Conservation (phyloP, 257 asterid species). For the Solanum bulbocastanum region DNA sequence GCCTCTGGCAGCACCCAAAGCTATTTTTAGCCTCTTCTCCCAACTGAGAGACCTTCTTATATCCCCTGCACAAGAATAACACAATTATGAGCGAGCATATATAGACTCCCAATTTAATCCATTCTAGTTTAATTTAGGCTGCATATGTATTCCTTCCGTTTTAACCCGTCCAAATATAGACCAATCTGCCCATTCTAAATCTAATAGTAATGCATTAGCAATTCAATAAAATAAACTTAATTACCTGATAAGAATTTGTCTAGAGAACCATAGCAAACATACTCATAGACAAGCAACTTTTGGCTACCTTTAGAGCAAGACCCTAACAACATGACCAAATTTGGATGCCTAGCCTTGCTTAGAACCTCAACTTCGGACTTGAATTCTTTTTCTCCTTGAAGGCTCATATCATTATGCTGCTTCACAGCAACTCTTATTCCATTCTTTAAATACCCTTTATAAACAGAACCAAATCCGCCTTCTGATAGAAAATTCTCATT, state of each 20-base stretch:
- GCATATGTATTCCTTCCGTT: not conserved
- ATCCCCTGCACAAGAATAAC: constrained; percentile 21
- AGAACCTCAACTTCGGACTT: constrained; percentile 52
- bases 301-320: constrained; percentile 48
- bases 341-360: constrained; percentile 58
- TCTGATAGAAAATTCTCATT: constrained; percentile 36
- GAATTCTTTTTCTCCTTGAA: constrained; percentile 70
- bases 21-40: constrained; percentile 61
- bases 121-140: not conserved
- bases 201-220: not conserved
- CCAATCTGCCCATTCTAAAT: not conserved
- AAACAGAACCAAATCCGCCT: constrained; percentile 71
- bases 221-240: not conserved
- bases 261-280: constrained; percentile 61
- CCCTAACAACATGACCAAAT: constrained; percentile 58
- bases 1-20: constrained; percentile 65
- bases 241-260: constrained; percentile 40
- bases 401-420: constrained; percentile 56
- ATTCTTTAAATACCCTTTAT: constrained; percentile 32
- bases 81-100: not conserved
- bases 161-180: not conserved
- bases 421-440: constrained; percentile 55
- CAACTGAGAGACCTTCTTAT: constrained; percentile 25
- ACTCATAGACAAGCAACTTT: constrained; percentile 64
- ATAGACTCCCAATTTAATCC: not conserved